Base-by-base conservation (phyloP, 2,329 filamentous ascomycete species). In the Setomelanomma holmii region DNA sequence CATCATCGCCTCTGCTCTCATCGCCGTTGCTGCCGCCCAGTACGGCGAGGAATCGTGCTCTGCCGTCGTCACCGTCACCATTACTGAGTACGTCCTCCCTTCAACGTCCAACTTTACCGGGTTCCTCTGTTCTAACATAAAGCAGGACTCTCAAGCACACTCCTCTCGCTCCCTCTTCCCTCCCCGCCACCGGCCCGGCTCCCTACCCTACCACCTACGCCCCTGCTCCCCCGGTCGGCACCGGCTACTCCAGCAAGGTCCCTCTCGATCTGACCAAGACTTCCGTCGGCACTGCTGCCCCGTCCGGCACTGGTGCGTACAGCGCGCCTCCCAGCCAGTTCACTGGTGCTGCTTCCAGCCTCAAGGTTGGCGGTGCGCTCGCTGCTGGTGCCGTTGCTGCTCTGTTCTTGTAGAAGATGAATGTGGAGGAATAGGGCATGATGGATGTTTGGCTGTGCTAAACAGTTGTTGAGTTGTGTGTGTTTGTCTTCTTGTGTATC, bases 381-480 rank as follows among this genome's bases (percentile, higher is more conserved):
- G 69, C 68, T n/a, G 63, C 68, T 30, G 72, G 63, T 64, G 72
- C 65, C 16, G 33, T 73, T 40, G 72, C 66, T 43, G 72, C 72
- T 41, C 48, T 74, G 8, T 67, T 74, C 61, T 66, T 74, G 63
- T 74, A 73, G 59, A 63, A 48, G 17, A 21, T 16, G 21, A 23
- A 17, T 24, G 12, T n/a, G 14, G 3, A 40, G 16, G 21, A 12
- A 19, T 8, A 10, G 27, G 27, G 14, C 3, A 30, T 30, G 27
- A 27, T 6, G 10, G 10, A 10, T 8, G 27, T 30, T 30, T 8
- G 14, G 27, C 27, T 30, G 27, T 30, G 27, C 27, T 30, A 14
- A 30, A 30, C 27, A 14, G 27, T 8, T 30, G 27, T 30, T 30
- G 6, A 14, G 34, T n/a, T 14, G 34, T 17, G 34, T 4, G 24